Evolutionary conservation across 768 basidiomycete species (phyloP).

Genomic region (Nidula microcarpa): DNA sequence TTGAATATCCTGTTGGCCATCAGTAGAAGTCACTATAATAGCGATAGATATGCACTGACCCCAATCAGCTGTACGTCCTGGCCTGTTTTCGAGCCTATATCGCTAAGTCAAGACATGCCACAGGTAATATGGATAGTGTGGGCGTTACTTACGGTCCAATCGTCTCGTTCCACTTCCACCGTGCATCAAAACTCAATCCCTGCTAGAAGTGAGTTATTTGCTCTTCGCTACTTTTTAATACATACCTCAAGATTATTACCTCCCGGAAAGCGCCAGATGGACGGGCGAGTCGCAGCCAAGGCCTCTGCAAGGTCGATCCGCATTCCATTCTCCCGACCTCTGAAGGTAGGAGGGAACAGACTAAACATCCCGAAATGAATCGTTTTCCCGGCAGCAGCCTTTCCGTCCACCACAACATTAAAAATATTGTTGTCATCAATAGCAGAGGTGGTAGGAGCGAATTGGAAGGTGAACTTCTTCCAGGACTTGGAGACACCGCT

Average conservation of each 20-base stretch:
- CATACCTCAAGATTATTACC: slow-evolving; percentile 38
- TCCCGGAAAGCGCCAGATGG: slow-evolving; percentile 25
- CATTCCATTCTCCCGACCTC: slow-evolving; percentile 53
- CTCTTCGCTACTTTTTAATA: too few species aligned
- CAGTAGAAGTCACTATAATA: not conserved
- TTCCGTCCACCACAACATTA: slow-evolving; percentile 45
- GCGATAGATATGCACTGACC: slow-evolving; percentile 25
- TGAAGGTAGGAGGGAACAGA: slow-evolving; percentile 64
- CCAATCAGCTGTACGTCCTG: slow-evolving; percentile 27
- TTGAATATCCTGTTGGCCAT: slow-evolving; percentile 39
- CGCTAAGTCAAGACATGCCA: slow-evolving; percentile 1
- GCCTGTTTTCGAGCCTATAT: slow-evolving; percentile 23
- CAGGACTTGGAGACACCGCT: slow-evolving; percentile 35
- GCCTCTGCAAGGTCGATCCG: slow-evolving; percentile 55
- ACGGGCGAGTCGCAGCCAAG: slow-evolving; percentile 36
- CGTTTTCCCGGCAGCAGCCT: slow-evolving; percentile 31
- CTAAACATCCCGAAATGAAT: slow-evolving; percentile 56
- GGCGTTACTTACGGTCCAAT: slow-evolving; percentile 40
- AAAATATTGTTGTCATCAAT: slow-evolving; percentile 45
- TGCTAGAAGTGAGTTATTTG: slow-evolving; percentile 9
- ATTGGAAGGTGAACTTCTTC: slow-evolving; percentile 39
- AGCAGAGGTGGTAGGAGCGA: slow-evolving; percentile 39
- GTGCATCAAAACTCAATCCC: slow-evolving; percentile 40
- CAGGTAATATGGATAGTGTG: not conserved
- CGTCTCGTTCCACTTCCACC: slow-evolving; percentile 65